Evolutionary conservation across 306 rosid species (phyloP).

Genomic region (Cicer pinnatifidum): DNA sequence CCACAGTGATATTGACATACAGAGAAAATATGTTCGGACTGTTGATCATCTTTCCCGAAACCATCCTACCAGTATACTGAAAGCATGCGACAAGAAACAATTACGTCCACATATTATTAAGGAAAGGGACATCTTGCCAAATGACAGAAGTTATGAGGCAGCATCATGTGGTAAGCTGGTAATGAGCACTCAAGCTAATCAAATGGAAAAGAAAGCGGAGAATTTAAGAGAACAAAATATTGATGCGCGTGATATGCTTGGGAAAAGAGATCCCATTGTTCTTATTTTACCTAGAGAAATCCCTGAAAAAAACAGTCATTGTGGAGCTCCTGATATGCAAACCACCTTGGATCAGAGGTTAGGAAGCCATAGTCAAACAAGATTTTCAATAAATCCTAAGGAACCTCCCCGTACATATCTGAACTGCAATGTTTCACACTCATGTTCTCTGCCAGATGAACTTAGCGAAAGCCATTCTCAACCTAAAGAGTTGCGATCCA

Average conservation of each 20-base stretch:
- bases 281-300: slow-evolving; percentile 58
- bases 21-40: slow-evolving; percentile 48
- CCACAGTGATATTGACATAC: slow-evolving; percentile 41
- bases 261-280: slow-evolving; percentile 58
- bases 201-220: slow-evolving; percentile 48
- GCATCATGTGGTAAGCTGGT: slow-evolving; percentile 42
- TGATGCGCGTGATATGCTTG: slow-evolving; percentile 45
- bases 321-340: slow-evolving; percentile 54
- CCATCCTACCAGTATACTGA: slow-evolving; percentile 41
- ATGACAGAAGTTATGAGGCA: slow-evolving; percentile 42
- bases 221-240: slow-evolving; percentile 47
- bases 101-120: slow-evolving; percentile 42
- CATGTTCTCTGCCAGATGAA: slow-evolving; percentile 55
- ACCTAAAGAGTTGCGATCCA: slow-evolving; percentile 46
- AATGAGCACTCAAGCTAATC: slow-evolving; percentile 50
- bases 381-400: slow-evolving; percentile 49
- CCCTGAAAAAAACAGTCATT: slow-evolving; percentile 48
- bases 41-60: slow-evolving; percentile 51
- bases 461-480: slow-evolving; percentile 45
- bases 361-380: slow-evolving; percentile 49
- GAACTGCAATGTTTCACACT: slow-evolving; percentile 47
- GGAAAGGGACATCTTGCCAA: slow-evolving; percentile 47
- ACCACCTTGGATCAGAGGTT: slow-evolving; percentile 49
- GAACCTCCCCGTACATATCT: slow-evolving; percentile 47
- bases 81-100: slow-evolving; percentile 49